Evolutionary conservation across 192 early-diverging fungal genomes (phyloP), one percentile per base, ranked within the genome.

Genomic region (Coemansia sp.): DNA sequence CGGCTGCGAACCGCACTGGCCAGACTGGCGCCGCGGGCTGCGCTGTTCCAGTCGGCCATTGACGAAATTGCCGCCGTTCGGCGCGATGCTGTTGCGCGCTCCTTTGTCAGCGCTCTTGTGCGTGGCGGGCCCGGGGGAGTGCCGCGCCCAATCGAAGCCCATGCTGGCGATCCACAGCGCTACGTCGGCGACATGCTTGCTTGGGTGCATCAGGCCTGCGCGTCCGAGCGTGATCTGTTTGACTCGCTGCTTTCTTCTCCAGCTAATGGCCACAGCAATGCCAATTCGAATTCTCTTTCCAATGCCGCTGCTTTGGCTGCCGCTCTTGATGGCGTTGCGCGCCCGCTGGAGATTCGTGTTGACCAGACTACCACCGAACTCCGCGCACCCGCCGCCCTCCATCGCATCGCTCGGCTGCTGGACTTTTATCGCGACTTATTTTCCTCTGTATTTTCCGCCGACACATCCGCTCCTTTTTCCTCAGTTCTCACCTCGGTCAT

Each of bases 171-270:
- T 73, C 90, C 95, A 1, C 76, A 92, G 63, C 86, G 95, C 40
- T 99, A 97, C 69, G 87, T 94, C 41, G 95, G 95, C 19, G 97
- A 97, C 66, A 97, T 99, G 92, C 75, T 97, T 18, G 97, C 95
- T 0, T 99, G 97, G 97, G 71, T 97, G 2, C 97, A 99, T 85
- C 95, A 97, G 80, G 90, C 93, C 0, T 87, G 86, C 18, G 93
- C 95, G 6, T 86, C 89, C 8, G 97, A 97, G 73, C 79, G 86
- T 19, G 97, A 99, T 76, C 86, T 97, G 71, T 79, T 97, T 21
- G 93, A 97, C 21, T 56, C 68, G 16, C 54, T 80, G 46, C 51
- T 76, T 43, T 48, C 55, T 19, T 18, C 48, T 13, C 32, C 41
- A 22, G 54, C 18, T 18, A 41, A 42, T 32, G 32, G 32, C 32